Evolutionary conservation across 495 filamentous ascomycete genomes (phyloP).

Genomic region (Lasiosphaeria hispida): DNA sequence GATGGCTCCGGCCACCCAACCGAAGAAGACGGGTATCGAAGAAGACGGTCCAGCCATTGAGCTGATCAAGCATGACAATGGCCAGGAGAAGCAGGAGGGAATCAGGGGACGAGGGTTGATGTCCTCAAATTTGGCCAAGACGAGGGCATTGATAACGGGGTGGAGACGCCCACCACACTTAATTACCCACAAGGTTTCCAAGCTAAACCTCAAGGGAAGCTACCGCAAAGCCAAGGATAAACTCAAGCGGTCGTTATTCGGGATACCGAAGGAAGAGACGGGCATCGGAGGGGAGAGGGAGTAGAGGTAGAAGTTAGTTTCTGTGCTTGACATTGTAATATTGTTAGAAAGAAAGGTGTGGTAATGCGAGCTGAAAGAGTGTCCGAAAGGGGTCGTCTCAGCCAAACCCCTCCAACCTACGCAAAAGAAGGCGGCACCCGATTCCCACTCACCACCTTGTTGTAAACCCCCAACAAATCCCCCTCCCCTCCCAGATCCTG

Average conservation of each 20-base stretch:
- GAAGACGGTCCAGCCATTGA: conserved; percentile 6
- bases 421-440: not conserved
- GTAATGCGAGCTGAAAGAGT: too few species aligned
- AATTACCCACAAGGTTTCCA: not conserved
- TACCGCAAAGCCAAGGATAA: conserved; percentile 1
- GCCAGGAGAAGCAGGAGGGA: not conserved
- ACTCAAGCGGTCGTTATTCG: conserved; percentile 3
- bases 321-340: not conserved
- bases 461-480: conserved; percentile 11
- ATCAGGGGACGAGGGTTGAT: not conserved
- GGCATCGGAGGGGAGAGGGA: conserved; percentile 1
- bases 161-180: too few species aligned
- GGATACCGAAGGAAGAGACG: not conserved
- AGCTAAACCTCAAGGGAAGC: not conserved
- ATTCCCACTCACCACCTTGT: not conserved
- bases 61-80: conserved; percentile 3
- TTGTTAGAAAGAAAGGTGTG: too few species aligned
- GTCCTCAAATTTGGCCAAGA: not conserved
- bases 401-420: too few species aligned
- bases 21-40: not conserved
- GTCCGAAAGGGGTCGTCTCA: too few species aligned
- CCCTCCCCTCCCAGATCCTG: not conserved
- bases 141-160: not conserved
- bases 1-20: not conserved
- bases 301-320: not conserved